Evolutionary conservation across 192 early-diverging fungal species (phyloP), one percentile per base, ranked within the genome.

Genomic region (Geosiphon pyriformis): DNA sequence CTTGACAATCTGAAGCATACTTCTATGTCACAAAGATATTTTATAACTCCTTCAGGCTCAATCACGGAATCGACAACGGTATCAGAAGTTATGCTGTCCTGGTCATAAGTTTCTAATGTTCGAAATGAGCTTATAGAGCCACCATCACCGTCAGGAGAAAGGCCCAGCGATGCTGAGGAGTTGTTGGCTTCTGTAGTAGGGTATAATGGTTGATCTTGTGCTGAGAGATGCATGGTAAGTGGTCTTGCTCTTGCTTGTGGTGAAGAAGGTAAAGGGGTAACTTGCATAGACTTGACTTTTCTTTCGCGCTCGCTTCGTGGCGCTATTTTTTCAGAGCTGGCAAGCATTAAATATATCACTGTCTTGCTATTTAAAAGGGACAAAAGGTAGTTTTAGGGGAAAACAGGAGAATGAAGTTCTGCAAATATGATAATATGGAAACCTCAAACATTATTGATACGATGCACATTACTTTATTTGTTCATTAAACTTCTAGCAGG

Each of bases 21-120:
- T 54, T 78, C 76, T 23, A 78, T 68, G 25, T 78, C 76, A 42
- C 70, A 72, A 50, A 78, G 47, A 32, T 67, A 66, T 4, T 68
- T 60, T 50, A 78, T 72, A 2, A 78, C 57, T 55, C 59, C 65
- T 15, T 63, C 58, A n/a, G 71, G 71, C 35, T 74, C 65, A 6
- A 63, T 57, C 32, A 15, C 15, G 15, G 71, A 66, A 0, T 42
- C 67, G 3, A 72, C 71, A 34, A 50, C 32, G 31, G 67, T 33
- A 37, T 78, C 71, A 50, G 65, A 67, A 11, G n/a, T 23, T 27
- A 56, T 20, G 31, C 65, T 67, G 63, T 72, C 47, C 72, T 71
- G 35, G 47, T 69, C 69, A 55, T 68, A 30, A 25, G 37, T 12
- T 49, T 67, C 49, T 52, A 71, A 17, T 46, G 25, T 20, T 29